phyloP scores from a whole-genome alignment of 306 rosid species.

The Malus fusca region DNA sequence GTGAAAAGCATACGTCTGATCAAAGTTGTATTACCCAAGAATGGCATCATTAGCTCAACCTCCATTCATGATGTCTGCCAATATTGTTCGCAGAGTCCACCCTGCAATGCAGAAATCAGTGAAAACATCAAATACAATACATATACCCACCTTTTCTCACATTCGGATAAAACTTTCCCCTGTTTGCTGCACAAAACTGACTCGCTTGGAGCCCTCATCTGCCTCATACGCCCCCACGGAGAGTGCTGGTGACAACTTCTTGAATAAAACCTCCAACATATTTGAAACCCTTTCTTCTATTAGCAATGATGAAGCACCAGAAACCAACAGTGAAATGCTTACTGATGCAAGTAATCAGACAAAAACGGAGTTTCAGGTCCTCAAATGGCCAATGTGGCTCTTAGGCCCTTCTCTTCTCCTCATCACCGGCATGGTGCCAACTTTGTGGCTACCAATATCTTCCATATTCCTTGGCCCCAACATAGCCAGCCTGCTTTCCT shows the following conservation, averaged over 20 bases:
- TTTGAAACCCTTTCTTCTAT: slow-evolving; percentile 50
- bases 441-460: slow-evolving; percentile 83
- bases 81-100: slow-evolving; percentile 14
- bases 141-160: slow-evolving; percentile 16
- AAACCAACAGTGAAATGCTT: slow-evolving; percentile 24
- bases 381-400: slow-evolving; percentile 92
- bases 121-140: slow-evolving; percentile 31
- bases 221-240: slow-evolving; percentile 41
- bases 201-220: slow-evolving; percentile 68
- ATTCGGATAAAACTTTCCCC: slow-evolving; percentile 25
- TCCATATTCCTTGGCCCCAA: slow-evolving; percentile 77
- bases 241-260: slow-evolving; percentile 29
- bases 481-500: slow-evolving; percentile 76
- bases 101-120: slow-evolving; percentile 25
- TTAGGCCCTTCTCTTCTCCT: slow-evolving; percentile 83
- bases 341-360: slow-evolving; percentile 31
- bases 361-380: slow-evolving; percentile 41
- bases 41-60: slow-evolving; percentile 41
- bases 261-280: slow-evolving; percentile 41
- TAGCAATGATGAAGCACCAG: slow-evolving; percentile 31
- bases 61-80: slow-evolving; percentile 14
- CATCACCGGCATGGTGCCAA: slow-evolving; percentile 67
- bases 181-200: slow-evolving; percentile 49
- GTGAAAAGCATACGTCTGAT: neutral
- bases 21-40: slow-evolving; percentile 24